A percentile compares a stretch with the other conserved stretches of the same genome.
phyloP scores from a whole-genome alignment of 2,329 filamentous ascomycete genomes.

The Botrytis cinerea region DNA sequence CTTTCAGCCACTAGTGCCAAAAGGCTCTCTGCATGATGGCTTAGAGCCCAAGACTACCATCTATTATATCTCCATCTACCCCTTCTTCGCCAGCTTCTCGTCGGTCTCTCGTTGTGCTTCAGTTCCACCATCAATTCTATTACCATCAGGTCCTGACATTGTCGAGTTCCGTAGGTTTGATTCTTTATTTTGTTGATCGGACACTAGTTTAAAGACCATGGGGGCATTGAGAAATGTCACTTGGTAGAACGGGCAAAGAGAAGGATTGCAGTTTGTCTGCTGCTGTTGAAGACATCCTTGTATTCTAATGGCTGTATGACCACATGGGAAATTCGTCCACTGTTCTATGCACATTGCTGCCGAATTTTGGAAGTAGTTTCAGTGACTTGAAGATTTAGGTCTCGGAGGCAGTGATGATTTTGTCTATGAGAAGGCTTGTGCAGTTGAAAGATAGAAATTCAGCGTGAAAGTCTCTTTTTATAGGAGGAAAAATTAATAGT shows the following conservation, averaged over 20 bases:
- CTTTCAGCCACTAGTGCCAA: not conserved
- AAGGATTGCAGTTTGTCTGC: not conserved
- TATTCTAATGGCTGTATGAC: not conserved
- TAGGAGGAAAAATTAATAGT: not conserved
- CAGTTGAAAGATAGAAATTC: not conserved
- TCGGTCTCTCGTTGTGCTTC: not conserved
- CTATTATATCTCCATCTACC: not conserved
- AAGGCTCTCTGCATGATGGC: not conserved
- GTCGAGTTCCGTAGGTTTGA: not conserved
- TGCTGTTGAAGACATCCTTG: conserved; percentile 3
- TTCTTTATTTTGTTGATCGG: not conserved
- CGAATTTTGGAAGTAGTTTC: not conserved
- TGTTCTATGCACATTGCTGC: not conserved
- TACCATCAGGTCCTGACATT: accelerated
- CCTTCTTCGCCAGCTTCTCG: not conserved
- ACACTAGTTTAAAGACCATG: not conserved
- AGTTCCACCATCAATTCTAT: too few species aligned
- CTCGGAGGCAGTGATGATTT: not conserved
- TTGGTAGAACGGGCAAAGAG: not conserved
- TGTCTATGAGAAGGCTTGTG: not conserved
- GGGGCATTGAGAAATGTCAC: not conserved
- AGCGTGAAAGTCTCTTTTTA: not conserved
- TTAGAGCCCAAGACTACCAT: not conserved
- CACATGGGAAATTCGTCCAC: not conserved
- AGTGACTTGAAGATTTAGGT: not conserved